Conservation (phyloP, 306 rosid genomes). For the Begonia loranthoides region DNA sequence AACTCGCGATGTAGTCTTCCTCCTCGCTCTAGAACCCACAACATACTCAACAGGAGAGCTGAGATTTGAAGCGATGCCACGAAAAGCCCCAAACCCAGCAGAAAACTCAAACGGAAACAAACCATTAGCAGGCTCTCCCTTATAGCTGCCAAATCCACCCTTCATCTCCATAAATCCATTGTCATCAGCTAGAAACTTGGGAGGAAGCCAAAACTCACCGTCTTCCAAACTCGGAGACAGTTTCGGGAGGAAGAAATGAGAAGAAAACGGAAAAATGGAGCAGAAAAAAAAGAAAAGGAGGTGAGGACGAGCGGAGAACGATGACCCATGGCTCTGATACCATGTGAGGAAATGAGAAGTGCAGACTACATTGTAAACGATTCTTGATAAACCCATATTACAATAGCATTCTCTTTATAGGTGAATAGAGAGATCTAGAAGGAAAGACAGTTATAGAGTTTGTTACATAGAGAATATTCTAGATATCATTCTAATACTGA, state of each 20-base stretch:
- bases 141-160: background rate
- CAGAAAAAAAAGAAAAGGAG: background rate
- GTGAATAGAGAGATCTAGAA: no score
- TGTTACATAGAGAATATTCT: no score
- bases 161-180: background rate
- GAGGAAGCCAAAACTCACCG: constrained; percentile 72
- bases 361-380: no score
- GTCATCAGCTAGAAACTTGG: constrained; percentile 56
- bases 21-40: constrained; percentile 49
- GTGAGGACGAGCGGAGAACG: no score
- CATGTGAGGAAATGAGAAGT: no score
- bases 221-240: constrained; percentile 37
- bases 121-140: background rate
- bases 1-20: constrained; percentile 43
- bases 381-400: no score
- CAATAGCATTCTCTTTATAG: no score
- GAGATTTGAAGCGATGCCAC: constrained; percentile 22
- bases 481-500: no score
- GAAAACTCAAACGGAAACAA: constrained; percentile 16
- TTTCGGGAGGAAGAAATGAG: background rate
- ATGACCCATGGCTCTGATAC: no score
- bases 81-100: constrained; percentile 11
- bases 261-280: background rate
- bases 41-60: constrained; percentile 48
- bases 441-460: no score